These are phyloP conservation scores for Ettlia oleoabundans DNA, from an alignment of 139 green algal species.

Conservation along the genomic window DNA sequence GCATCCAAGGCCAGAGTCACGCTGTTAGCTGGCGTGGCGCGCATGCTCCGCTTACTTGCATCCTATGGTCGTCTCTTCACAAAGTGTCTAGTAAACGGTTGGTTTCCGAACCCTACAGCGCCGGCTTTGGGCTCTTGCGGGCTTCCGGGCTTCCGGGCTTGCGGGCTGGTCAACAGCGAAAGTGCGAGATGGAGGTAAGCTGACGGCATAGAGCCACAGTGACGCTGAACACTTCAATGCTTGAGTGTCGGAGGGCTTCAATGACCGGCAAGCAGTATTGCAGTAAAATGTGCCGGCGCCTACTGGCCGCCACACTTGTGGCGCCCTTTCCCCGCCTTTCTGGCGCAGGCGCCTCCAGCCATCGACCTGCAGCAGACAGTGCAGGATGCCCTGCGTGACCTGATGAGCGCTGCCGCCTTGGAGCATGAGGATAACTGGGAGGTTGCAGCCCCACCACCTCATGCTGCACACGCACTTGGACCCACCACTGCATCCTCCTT, in stretches of 20 bases:
- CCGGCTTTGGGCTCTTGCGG: too few species aligned
- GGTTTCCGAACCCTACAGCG: too few species aligned
- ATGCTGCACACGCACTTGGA: background rate
- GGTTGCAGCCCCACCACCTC: too few species aligned
- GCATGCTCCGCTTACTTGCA: too few species aligned
- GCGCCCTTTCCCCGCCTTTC: background rate
- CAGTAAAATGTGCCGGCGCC: background rate
- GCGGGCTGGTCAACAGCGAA: background rate
- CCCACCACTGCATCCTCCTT: background rate
- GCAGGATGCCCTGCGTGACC: slow-evolving; percentile 7
- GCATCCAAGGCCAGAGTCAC: too few species aligned
- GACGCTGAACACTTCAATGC: too few species aligned
- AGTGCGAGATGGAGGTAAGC: background rate
- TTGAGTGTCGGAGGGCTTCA: too few species aligned
- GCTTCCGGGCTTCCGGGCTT: too few species aligned
- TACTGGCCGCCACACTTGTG: background rate
- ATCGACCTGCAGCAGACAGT: slow-evolving; percentile 19
- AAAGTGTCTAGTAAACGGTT: too few species aligned
- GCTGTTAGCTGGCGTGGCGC: too few species aligned
- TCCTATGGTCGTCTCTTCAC: too few species aligned
- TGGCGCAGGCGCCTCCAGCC: background rate
- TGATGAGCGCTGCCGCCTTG: background rate
- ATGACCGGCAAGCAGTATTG: too few species aligned
- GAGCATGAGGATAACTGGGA: slow-evolving; percentile 29
- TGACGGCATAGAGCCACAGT: background rate